These are phyloP conservation scores for Cercospora sp. DNA, from an alignment of 2,329 filamentous ascomycete species.

Conservation along the genomic window DNA sequence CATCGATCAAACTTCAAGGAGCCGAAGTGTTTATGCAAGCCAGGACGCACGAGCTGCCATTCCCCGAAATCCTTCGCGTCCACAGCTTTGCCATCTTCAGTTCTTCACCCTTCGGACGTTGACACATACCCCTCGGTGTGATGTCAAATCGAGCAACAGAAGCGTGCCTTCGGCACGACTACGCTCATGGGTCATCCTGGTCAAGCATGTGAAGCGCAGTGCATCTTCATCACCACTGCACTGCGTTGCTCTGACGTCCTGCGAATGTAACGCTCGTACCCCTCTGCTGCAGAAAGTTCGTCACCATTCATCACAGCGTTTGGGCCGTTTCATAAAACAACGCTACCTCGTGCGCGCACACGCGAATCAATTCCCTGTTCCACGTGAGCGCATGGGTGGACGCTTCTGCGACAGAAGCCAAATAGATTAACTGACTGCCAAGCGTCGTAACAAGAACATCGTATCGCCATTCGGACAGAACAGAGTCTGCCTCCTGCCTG, in stretches of 20 bases:
- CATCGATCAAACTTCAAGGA: background rate
- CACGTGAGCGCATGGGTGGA: background rate
- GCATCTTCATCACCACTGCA: background rate
- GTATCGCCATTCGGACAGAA: background rate
- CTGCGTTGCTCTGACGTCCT: background rate
- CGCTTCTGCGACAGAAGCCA: background rate
- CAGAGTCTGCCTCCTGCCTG: background rate
- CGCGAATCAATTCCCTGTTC: background rate
- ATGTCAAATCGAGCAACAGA: conserved; percentile 3
- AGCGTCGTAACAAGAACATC: background rate
- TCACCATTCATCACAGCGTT: background rate
- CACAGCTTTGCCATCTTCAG: background rate
- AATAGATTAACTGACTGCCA: background rate
- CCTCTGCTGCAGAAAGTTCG: background rate
- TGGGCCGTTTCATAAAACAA: background rate
- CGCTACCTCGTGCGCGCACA: background rate
- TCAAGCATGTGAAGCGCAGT: conserved; percentile 1
- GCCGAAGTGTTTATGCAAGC: background rate
- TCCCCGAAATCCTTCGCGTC: background rate
- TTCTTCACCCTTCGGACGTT: background rate
- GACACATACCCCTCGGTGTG: conserved; percentile 1
- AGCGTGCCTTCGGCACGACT: background rate
- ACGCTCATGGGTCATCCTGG: background rate
- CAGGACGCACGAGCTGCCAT: conserved; percentile 8
- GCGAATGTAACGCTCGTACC: background rate